Base-by-base conservation (phyloP, 192 early-diverging fungal genomes). In the Mortierella hygrophila region DNA sequence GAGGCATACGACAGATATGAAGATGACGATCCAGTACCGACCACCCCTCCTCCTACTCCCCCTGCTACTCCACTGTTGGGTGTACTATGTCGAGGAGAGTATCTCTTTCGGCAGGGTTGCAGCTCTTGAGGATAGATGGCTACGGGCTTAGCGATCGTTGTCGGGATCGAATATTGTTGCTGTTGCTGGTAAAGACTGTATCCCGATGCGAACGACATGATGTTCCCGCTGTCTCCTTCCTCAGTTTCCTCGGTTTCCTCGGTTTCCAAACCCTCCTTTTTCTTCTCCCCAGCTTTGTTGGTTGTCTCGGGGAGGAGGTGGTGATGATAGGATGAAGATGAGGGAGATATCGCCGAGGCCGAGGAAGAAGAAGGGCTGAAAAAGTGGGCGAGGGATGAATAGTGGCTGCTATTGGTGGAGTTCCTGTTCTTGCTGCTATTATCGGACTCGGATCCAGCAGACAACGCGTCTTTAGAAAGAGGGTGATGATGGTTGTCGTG, bases 91-190 rank as follows among this genome's bases (percentile, higher is more conserved):
- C 82, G 70, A 0, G 82, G 77, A n/a, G 82, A 74, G 35, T 81
- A 81, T n/a, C 84, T 29, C 29, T 81, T 86, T 18, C 60, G 79
- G n/a, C 65, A 79, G 18, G 79, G 77, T 7, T 79, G 79, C 16
- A 52, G 49, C 26, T 86, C 84, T 32, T 81, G 84, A 23, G 84
- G 84, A 68, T 86, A 86, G 37, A 86, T 42, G 0, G 84, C 83
- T 11, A 85, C 52, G 8, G 84, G 76, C 37, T 85, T 79, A 23
- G 68, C 70, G 54, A 77, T 60, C 6, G 75, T 11, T 41, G 75
- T 10, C 23, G 57, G 60, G 70, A 23, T 38, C 8, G 29, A 35
- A 23, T 71, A 35, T 41, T 71, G 70, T 72, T 44, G 29, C 20
- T 42, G 54, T 54, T 75, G 52, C 35, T 75, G 65, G 47, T 83